These are phyloP conservation scores for Fusarium sp. DNA, from an alignment of 2,329 filamentous ascomycete species.

Conservation along the genomic window DNA sequence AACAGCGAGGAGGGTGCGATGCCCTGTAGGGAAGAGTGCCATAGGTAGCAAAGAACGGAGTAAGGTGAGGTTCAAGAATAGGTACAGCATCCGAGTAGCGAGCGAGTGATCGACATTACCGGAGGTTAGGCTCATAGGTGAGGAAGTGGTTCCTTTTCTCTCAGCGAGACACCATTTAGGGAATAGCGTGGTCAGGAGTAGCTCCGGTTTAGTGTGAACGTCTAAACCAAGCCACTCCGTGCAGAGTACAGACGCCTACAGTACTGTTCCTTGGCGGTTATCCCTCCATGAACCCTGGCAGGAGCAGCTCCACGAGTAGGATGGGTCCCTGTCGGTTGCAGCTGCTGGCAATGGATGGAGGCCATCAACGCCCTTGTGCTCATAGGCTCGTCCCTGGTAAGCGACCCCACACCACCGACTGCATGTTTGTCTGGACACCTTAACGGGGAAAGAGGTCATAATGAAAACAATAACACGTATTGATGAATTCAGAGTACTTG, in stretches of 20 bases:
- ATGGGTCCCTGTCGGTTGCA: constrained; percentile 25
- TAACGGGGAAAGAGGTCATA: background rate
- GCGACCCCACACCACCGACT: constrained; percentile 32
- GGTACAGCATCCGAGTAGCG: background rate
- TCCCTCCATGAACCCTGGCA: constrained; percentile 25
- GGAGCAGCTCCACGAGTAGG: background rate
- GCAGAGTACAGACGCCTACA: too few relatives aligned
- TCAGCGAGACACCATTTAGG: constrained; percentile 16
- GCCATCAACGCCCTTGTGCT: constrained; percentile 8
- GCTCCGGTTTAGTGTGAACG: constrained; percentile 29
- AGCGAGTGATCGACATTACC: constrained; percentile 38
- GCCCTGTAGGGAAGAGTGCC: background rate
- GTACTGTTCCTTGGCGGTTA: constrained; percentile 28
- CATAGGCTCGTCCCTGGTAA: constrained; percentile 21
- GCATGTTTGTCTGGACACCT: background rate
- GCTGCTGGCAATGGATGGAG: background rate
- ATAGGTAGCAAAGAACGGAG: constrained; percentile 11
- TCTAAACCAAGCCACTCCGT: constrained; percentile 22
- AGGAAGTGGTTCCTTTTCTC: constrained; percentile 14
- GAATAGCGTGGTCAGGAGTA: constrained; percentile 13
- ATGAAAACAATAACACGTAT: background rate
- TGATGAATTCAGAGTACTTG: background rate
- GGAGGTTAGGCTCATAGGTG: constrained; percentile 16
- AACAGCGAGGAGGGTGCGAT: constrained; percentile 13
- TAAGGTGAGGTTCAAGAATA: constrained; percentile 20